These are phyloP conservation scores for Chrysochromulina parva DNA, from an alignment of 78 protist genomes.

Conservation along the genomic window DNA sequence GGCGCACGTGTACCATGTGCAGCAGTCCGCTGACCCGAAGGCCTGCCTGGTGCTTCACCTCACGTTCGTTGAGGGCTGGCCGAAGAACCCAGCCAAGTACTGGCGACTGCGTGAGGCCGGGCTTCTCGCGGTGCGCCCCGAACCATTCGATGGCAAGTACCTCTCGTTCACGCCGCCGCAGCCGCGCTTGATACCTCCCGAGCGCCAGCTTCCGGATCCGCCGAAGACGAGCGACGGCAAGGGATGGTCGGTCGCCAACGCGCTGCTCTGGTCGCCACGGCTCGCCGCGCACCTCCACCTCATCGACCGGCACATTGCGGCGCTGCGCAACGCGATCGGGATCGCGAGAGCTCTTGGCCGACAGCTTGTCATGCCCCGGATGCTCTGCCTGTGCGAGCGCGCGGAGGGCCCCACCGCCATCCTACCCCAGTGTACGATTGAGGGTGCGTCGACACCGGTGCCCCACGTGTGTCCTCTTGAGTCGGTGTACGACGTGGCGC, in stretches of 20 bases:
- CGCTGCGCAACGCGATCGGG: background rate
- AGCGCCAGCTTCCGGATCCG: background rate
- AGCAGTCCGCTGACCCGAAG: background rate
- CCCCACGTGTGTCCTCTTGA: background rate
- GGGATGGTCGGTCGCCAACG: background rate
- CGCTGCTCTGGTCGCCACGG: background rate
- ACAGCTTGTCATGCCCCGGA: background rate
- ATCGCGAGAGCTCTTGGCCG: background rate
- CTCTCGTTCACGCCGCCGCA: background rate
- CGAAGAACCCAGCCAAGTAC: background rate
- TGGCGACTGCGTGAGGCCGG: slow-evolving; percentile 21
- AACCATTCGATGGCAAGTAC: background rate
- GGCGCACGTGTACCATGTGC: background rate
- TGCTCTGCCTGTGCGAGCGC: slow-evolving; percentile 18
- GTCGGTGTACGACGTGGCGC: background rate
- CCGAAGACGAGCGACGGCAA: background rate
- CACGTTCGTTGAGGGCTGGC: slow-evolving; percentile 20
- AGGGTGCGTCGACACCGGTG: background rate
- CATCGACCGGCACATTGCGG: background rate
- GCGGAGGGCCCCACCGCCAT: background rate
- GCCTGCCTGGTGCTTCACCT: slow-evolving; percentile 7
- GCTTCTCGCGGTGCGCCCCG: background rate
- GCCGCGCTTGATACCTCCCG: background rate
- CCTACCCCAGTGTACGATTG: background rate
- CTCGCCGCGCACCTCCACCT: background rate